A percentile compares a stretch with the other conserved stretches of the same genome.
phyloP scores from a whole-genome alignment of 495 filamentous ascomycete species.

The Penicillium flavigenum region DNA sequence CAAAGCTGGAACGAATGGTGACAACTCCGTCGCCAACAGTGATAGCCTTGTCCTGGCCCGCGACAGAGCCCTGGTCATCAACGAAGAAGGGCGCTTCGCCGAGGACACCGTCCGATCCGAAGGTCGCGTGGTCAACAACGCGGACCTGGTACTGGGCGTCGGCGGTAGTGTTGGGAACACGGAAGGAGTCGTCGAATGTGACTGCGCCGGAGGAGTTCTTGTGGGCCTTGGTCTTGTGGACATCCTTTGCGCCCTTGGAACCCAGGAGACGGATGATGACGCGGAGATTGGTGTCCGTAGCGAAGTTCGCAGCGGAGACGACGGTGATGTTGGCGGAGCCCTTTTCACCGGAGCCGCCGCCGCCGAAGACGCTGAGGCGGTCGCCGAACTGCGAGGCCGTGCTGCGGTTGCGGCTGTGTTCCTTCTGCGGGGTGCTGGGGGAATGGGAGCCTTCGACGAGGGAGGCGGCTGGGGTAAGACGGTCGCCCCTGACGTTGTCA shows the following conservation, averaged over 20 bases:
- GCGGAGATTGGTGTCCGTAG: conserved; percentile 74
- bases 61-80: conserved; percentile 66
- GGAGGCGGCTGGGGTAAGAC: conserved; percentile 36
- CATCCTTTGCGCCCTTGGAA: conserved; percentile 66
- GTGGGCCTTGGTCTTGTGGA: conserved; percentile 80
- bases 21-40: conserved; percentile 67
- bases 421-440: conserved; percentile 35
- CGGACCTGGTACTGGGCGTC: conserved; percentile 84
- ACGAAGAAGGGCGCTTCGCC: conserved; percentile 89
- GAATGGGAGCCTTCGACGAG: conserved; percentile 39
- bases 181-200: conserved; percentile 76
- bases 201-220: conserved; percentile 61
- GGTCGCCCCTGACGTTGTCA: conserved; percentile 37
- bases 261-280: conserved; percentile 66
- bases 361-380: conserved; percentile 49
- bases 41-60: conserved; percentile 71
- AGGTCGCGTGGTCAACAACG: conserved; percentile 79
- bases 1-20: conserved; percentile 65
- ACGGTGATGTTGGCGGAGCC: conserved; percentile 82
- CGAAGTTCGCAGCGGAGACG: conserved; percentile 75
- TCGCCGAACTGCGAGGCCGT: conserved; percentile 54
- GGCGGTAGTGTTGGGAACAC: conserved; percentile 66
- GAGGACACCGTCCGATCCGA: conserved; percentile 74
- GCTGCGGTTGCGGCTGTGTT: conserved; percentile 67
- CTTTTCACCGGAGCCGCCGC: conserved; percentile 52